Evolutionary conservation across 2,329 filamentous ascomycete genomes (phyloP), one percentile per base, ranked within the genome.

Genomic region (Talaromyces sp.): DNA sequence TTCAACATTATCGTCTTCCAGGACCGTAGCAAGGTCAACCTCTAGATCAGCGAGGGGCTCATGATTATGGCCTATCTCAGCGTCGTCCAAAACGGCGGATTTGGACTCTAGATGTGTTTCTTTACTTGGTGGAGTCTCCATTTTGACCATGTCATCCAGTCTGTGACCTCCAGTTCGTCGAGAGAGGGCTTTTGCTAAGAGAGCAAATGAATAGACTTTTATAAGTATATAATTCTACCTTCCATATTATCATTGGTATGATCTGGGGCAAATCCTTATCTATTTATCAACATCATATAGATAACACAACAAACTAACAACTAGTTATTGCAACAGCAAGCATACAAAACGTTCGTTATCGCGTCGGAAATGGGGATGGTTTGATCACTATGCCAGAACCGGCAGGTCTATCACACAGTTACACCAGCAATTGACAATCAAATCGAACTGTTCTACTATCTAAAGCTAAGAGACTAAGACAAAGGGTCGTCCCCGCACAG

Each of bases 31-130:
- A 27, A 67, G 50, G 10, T 67, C 66, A 27, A 66, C 43, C 24
- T 67, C 63, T 19, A 67, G 50, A 41, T 66, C 66, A 7, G 62
- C 66, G 27, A 66, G 45, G 50, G 11, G 37, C 19, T 39, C 66
- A 56, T 60, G 43, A 10, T 45, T 64, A 43, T 57, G 63, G n/a
- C 57, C 61, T 13, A 64, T n/a, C 8, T 60, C 54, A 10, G 54
- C 31, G 22, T 66, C 64, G 10, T 22, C 45, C 11, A 49, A 16
- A 13, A 52, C 60, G 24, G 60, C 54, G 14, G 60, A 35, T 50
- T 63, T 64, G 10, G 62, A 50, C 14, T 64, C 54, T 22, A 60
- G 41, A 10, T 59, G 37, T 24, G n/a, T 22, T 31, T 63, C 60
- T 57, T 61, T 61, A 22, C 41, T 58, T 39, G 52, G 11, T 8